phyloP scores from a whole-genome alignment of 2,329 filamentous ascomycete species.

The Aspergillus uvarum region DNA sequence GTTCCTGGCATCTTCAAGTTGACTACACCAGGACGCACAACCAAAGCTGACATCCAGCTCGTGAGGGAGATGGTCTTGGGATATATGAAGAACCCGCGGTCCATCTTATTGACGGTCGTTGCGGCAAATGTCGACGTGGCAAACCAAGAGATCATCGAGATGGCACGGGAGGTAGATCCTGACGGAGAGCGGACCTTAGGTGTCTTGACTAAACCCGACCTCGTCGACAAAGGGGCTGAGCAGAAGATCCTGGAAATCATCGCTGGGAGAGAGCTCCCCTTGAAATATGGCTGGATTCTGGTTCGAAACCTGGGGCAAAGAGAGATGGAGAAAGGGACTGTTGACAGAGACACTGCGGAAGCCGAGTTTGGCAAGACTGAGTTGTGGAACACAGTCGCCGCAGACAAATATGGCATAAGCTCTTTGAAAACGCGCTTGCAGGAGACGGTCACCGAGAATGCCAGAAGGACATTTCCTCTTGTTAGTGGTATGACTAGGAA shows the following conservation, averaged over 20 bases:
- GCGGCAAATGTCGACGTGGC: conserved; percentile 47
- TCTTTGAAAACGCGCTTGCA: conserved; percentile 43
- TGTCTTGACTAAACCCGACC: conserved; percentile 61
- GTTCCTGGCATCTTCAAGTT: conserved; percentile 49
- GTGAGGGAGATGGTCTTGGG: conserved; percentile 40
- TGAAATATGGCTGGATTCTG: conserved; percentile 33
- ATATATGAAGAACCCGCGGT: conserved; percentile 43
- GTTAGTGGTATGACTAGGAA: conserved; percentile 20
- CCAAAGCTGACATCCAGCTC: conserved; percentile 37
- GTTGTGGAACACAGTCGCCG: conserved; percentile 40
- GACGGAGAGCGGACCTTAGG: conserved; percentile 44
- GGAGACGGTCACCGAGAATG: conserved; percentile 43
- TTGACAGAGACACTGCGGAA: conserved; percentile 34
- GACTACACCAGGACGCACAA: conserved; percentile 34
- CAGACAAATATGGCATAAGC: conserved; percentile 43
- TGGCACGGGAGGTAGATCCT: conserved; percentile 39
- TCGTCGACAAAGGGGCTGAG: conserved; percentile 43
- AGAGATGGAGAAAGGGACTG: conserved; percentile 19
- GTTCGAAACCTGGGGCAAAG: conserved; percentile 35
- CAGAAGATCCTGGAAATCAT: conserved; percentile 30
- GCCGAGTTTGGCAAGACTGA: conserved; percentile 33
- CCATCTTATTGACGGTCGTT: conserved; percentile 47
- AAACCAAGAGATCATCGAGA: conserved; percentile 48
- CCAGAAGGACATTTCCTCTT: conserved; percentile 49
- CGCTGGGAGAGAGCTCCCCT: conserved; percentile 18